phyloP scores from a whole-genome alignment of 106 monocot species.

The Dendrobium officinale region DNA sequence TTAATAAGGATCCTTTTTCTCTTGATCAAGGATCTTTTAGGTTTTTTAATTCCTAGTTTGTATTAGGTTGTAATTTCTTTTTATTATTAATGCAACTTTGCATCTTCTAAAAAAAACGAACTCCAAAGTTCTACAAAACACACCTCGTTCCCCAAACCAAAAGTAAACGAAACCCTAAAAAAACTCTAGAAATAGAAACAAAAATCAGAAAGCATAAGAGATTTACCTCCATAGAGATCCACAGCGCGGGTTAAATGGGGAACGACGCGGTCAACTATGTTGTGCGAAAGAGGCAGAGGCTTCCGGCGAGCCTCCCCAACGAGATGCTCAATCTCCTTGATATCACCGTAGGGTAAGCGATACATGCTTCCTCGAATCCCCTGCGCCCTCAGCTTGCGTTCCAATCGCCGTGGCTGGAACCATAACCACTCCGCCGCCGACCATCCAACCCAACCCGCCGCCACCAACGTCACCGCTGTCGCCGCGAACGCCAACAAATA shows the following conservation, averaged over 20 bases:
- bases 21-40: too few relatives aligned
- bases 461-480: neutral
- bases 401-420: slow-evolving; percentile 36
- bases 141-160: neutral
- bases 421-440: slow-evolving; percentile 18
- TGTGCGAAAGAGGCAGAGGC: slow-evolving; percentile 36
- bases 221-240: slow-evolving; percentile 21
- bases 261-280: slow-evolving; percentile 28
- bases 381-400: slow-evolving; percentile 38
- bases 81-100: too few relatives aligned
- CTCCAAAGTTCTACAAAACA: too few relatives aligned
- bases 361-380: slow-evolving; percentile 46
- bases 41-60: too few relatives aligned
- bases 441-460: neutral
- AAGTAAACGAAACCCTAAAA: too few relatives aligned
- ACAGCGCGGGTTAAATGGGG: slow-evolving; percentile 21
- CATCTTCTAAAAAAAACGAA: too few relatives aligned
- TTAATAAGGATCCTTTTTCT: too few relatives aligned
- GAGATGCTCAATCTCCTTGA: slow-evolving; percentile 14
- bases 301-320: slow-evolving; percentile 21
- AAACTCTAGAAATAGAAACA: neutral
- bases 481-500: neutral
- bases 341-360: slow-evolving; percentile 30
- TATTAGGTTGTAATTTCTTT: too few relatives aligned
- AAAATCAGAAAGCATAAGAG: neutral